phyloP scores from a whole-genome alignment of 768 basidiomycete species.

The Lactarius sp. region DNA sequence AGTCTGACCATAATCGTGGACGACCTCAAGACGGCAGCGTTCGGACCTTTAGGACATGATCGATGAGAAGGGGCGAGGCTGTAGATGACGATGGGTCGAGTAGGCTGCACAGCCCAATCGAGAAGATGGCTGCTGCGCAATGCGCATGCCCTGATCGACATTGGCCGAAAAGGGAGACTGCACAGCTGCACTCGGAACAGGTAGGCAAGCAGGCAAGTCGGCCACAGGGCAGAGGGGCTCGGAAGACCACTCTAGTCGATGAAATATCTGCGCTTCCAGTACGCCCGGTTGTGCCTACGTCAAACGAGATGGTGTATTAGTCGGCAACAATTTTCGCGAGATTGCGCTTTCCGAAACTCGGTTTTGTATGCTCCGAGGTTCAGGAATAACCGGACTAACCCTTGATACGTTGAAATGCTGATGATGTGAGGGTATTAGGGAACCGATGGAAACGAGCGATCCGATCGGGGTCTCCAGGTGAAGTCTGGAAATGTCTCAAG shows the following conservation, averaged over 20 bases:
- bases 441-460: background rate
- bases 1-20: background rate
- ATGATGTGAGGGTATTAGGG: background rate
- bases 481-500: background rate
- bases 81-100: background rate
- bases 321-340: background rate
- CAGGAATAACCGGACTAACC: background rate
- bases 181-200: background rate
- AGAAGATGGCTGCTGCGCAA: background rate
- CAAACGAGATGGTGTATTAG: background rate
- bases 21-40: no score
- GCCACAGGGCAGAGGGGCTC: background rate
- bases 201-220: background rate
- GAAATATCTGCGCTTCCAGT: background rate
- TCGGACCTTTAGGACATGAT: no score
- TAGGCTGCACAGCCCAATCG: background rate
- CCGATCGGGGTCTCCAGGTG: background rate
- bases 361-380: background rate
- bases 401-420: background rate
- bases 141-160: slow-evolving; percentile 5
- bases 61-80: background rate
- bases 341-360: background rate
- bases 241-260: no score
- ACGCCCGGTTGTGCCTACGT: background rate
- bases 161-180: background rate